Percentiles rank a stretch among this genome's conserved stretches.
Conservation (phyloP, 441 rosid species). For the Populus hybrid region DNA sequence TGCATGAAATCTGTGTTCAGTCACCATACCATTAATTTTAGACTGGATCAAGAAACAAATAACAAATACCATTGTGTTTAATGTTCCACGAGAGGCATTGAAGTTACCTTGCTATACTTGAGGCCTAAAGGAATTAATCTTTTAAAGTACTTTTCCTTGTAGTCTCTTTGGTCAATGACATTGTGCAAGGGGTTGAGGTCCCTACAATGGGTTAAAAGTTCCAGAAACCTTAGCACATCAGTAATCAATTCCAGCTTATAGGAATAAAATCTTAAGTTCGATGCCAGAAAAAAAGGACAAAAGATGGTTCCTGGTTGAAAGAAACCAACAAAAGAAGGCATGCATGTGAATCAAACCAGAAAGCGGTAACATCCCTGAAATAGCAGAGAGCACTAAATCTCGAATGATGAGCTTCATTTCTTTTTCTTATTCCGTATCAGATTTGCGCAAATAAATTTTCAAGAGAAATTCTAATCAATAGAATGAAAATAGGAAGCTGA, state of each 20-base stretch:
- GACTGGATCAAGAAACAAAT: conserved; percentile 6
- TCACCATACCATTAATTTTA: conserved; percentile 25
- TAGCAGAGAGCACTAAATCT: too few relatives aligned
- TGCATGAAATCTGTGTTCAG: conserved; percentile 56
- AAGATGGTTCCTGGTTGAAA: too few relatives aligned
- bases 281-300: too few relatives aligned
- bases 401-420: neutral
- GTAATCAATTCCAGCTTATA: neutral
- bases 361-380: too few relatives aligned
- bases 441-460: neutral
- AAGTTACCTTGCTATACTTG: conserved; percentile 64
- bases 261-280: neutral
- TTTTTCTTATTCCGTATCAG: neutral
- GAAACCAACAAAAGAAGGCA: neutral
- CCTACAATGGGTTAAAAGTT: conserved; percentile 39
- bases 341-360: neutral
- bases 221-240: conserved; percentile 1
- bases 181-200: conserved; percentile 88
- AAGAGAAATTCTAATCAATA: neutral
- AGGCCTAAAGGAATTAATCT: conserved; percentile 54
- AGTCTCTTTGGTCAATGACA: conserved; percentile 43
- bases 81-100: conserved; percentile 11
- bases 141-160: conserved; percentile 73
- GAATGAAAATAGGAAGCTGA: neutral
- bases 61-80: neutral